These are phyloP conservation scores for Somion occarium DNA, from an alignment of 1,284 basidiomycete species.

Conservation along the genomic window DNA sequence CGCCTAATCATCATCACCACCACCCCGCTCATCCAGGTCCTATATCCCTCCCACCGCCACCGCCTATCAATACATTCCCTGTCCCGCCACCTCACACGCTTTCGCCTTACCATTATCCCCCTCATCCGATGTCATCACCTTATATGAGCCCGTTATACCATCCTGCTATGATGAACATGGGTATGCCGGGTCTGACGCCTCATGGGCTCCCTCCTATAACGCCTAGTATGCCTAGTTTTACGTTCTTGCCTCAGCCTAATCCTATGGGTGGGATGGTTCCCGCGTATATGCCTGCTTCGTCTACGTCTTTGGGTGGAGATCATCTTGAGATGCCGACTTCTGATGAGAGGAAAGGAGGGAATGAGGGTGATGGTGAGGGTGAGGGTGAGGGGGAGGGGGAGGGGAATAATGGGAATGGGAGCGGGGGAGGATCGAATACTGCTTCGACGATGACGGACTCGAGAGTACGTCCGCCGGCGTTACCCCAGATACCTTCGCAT, in stretches of 20 bases:
- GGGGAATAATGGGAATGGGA: not conserved
- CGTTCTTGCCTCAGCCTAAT: slow-evolving; percentile 48
- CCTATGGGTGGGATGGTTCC: slow-evolving; percentile 14
- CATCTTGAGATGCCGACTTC: not conserved
- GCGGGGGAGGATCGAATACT: not conserved
- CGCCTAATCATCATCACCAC: slow-evolving; percentile 17
- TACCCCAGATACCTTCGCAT: not conserved
- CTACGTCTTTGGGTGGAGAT: not conserved
- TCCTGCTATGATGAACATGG: slow-evolving; percentile 20
- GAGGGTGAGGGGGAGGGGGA: not conserved
- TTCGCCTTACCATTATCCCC: slow-evolving; percentile 23
- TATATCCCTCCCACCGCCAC: slow-evolving; percentile 62
- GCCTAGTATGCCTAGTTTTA: slow-evolving; percentile 76
- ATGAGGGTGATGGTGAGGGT: not conserved
- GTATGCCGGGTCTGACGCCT: slow-evolving; percentile 45
- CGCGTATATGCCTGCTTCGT: not conserved
- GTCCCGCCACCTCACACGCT: slow-evolving; percentile 30
- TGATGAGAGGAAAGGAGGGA: not conserved
- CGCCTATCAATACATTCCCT: slow-evolving; percentile 37
- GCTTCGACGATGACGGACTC: not conserved
- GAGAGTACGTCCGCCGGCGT: not conserved
- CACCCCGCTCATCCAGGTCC: slow-evolving; percentile 66
- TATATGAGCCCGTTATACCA: slow-evolving; percentile 31
- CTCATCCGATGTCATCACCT: slow-evolving; percentile 22
- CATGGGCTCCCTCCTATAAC: slow-evolving; percentile 73